Evolutionary conservation across 176 grass and related monocot species (phyloP), one percentile per base, ranked within the genome.

Genomic region (Zoysia pacifica): DNA sequence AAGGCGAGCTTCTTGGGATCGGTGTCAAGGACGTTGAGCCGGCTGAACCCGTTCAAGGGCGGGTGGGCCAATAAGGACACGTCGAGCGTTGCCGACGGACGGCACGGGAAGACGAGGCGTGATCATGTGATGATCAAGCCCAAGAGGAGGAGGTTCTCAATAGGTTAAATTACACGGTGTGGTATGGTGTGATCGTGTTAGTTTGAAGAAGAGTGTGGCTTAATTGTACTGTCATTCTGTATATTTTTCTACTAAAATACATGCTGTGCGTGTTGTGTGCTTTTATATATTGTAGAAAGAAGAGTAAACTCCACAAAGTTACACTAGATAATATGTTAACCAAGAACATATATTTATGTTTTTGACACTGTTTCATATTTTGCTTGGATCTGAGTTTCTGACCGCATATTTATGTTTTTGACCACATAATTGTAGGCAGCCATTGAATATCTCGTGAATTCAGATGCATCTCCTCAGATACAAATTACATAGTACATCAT

Each of bases 11-110:
- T 91, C 69, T 71, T 97, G n/a, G 76, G 91, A 15, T 90, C 91
- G 11, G 81, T 97, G 54, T 91, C 94, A 1, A 71, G 87, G 73
- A 94, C 81, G n/a, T 43, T 97, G 36, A 91, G 87, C 69, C 81
- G 87, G 87, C 84, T 97, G 9, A 97, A 97, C 63, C 94, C 94
- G 73, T 97, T 97, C 76, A 97, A 48, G 76, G 79, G 47, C 35
- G 59, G 19, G 58, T 63, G 79, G 85, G 84, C 89, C 41, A 93
- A 28, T 28, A 28, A 93, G 70, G 95, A 94, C 61, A 94, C 90
- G 50, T 83, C 58, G 1, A 85, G 79, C 74, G 48, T 97, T 19
- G 49, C 10, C 4, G 81, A 83, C 1, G 66, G 2, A 9, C 80
- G 38, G 28, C 63, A 78, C 37, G 39, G 41, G 3, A 68, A 47